Base-by-base conservation (phyloP, 2,329 filamentous ascomycete species). In the Aureobasidium sp. region DNA sequence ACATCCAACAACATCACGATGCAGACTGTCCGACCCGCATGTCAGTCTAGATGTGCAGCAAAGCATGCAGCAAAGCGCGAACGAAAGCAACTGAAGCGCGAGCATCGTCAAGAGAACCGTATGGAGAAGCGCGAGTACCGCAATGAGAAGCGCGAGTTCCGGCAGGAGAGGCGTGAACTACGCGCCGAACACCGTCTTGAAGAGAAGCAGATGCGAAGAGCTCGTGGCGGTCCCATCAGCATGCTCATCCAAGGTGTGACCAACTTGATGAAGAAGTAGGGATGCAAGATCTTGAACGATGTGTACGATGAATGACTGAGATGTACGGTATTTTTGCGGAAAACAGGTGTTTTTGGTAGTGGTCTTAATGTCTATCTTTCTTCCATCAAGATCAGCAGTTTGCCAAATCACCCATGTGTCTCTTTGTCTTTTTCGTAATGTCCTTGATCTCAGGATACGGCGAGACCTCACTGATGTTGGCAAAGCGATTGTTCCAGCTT, bases 401-500 rank as follows among this genome's bases (percentile, higher is more conserved):
- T 5, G 55, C 55, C 12, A 58, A 22, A 27, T 58, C 55, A 45
- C 55, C 55, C 29, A 58, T 37, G 29, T 48, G 42, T 9, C 34
- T 37, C 31, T 47, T 47, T 2, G 42, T 29, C 42, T 60, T 51
- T 12, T 60, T 60, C 9, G 57, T 34, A 25, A 60, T 60, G 6
- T 60, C 41, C 36, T 51, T 60, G 45, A 51, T 36, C 45, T 60
- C 57, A 5, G 48, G 34, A 8, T 51, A 39, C 25, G 45, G 44
- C 9, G 45, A 49, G 1, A 60, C 57, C 36, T 60, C 57, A 7
- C 34, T 51, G 11, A 49, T 41, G 31, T 60, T 60, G 2, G 45
- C 57, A 15, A 69, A 44, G 41, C 66, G 65, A 52, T 67, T 57
- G 27, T 55, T 56, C 70, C 70, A 72, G 3, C 61, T 63, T 31